Evolutionary conservation across 768 basidiomycete genomes (phyloP).

Genomic region (Boletus edulis): DNA sequence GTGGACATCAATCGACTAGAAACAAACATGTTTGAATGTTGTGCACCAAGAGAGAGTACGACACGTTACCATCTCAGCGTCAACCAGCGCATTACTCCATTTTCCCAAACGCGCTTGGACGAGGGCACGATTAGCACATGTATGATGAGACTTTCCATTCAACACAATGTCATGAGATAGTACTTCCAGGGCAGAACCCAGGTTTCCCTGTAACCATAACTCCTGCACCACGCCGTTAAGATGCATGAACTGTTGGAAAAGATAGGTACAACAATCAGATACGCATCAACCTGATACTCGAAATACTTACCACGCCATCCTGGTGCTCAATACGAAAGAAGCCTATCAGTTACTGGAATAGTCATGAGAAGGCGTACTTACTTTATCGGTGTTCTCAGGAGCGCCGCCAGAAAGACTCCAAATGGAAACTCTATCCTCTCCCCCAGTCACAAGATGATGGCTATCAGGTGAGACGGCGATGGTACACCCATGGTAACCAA

Average conservation of each 20-base stretch:
- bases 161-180: constrained; percentile 10
- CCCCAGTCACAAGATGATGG: constrained; percentile 6
- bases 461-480: constrained; percentile 11
- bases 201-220: constrained; percentile 4
- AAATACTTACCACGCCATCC: constrained; percentile 1
- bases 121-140: constrained; percentile 10
- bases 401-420: constrained; percentile 2
- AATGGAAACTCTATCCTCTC: constrained; percentile 13
- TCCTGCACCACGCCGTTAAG: neutral
- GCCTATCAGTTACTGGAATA: neutral
- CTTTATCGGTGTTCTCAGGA: neutral
- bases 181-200: neutral
- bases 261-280: neutral
- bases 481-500: constrained; percentile 1
- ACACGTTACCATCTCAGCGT: constrained; percentile 13
- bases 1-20: constrained; percentile 9
- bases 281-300: neutral
- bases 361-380: neutral
- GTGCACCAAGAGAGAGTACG: neutral
- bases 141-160: neutral
- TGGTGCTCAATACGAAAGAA: neutral
- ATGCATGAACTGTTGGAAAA: constrained; percentile 11
- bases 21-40: neutral
- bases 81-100: constrained; percentile 1
- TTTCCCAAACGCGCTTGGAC: constrained; percentile 7